Evolutionary conservation across 148 eudicot species (phyloP).

Genomic region (Camellia granthamiana): DNA sequence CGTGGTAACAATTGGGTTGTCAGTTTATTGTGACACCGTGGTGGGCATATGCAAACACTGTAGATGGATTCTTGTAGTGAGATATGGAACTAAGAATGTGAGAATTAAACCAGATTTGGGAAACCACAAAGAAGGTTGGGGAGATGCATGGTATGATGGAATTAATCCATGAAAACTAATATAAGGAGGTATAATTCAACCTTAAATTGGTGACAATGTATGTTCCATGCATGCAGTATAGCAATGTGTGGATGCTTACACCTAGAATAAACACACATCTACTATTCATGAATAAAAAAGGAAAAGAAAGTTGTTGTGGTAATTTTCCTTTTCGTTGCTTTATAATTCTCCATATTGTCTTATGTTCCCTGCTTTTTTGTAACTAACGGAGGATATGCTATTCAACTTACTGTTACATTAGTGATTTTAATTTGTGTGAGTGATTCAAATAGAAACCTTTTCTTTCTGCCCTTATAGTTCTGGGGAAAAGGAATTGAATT

Average conservation of each 20-base stretch:
- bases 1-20: too few species aligned
- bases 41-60: background rate
- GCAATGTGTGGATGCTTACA: background rate
- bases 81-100: too few species aligned
- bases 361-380: background rate
- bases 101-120: too few species aligned
- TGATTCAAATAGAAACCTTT: background rate
- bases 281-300: background rate
- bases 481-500: conserved; percentile 25
- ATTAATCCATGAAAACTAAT: too few species aligned
- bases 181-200: background rate
- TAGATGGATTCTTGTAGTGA: too few species aligned
- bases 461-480: conserved; percentile 32
- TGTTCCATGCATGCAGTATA: background rate
- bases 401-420: background rate
- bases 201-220: background rate
- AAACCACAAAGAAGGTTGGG: too few species aligned
- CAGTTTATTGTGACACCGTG: too few species aligned
- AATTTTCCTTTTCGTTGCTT: background rate
- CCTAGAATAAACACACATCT: background rate
- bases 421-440: background rate
- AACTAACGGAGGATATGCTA: background rate
- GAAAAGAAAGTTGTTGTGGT: background rate
- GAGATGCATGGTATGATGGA: too few species aligned
- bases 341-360: background rate